Percentiles rank a stretch among this genome's conserved stretches.
Evolutionary conservation across 306 rosid species (phyloP).

Genomic region (Rosa rugosa): DNA sequence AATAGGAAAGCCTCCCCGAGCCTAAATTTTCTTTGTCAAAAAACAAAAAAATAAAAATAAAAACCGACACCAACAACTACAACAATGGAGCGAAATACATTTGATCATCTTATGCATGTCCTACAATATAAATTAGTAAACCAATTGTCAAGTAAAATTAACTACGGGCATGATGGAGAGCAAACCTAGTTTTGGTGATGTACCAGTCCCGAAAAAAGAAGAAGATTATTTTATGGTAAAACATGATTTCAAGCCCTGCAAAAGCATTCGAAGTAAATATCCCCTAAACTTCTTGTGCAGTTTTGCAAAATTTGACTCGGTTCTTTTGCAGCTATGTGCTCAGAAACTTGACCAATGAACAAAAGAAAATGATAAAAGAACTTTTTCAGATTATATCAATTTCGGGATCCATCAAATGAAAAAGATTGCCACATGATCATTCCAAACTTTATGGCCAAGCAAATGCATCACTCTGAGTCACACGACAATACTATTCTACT

Average conservation of each 20-base stretch:
- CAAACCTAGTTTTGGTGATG: not conserved
- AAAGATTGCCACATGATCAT: not conserved
- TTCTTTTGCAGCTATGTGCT: not conserved
- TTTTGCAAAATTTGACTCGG: not conserved
- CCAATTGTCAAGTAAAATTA: no score
- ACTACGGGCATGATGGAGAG: not conserved
- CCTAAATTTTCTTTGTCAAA: no score
- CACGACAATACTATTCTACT: not conserved
- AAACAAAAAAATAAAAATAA: no score
- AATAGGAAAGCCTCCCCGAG: no score
- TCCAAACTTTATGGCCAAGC: not conserved
- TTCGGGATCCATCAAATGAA: not conserved
- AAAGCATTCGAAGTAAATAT: no score
- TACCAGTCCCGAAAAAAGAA: not conserved
- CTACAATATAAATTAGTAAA: no score
- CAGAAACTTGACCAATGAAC: not conserved
- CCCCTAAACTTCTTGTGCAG: no score
- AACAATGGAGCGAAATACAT: no score
- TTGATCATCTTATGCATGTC: no score
- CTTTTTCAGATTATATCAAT: not conserved
- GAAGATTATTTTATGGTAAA: no score
- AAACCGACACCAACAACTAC: no score
- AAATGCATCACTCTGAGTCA: conserved; percentile 6
- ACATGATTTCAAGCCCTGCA: no score
- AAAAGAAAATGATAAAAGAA: not conserved